phyloP scores from a whole-genome alignment of 345 rosid species.

The Schrenkiella parvula region DNA sequence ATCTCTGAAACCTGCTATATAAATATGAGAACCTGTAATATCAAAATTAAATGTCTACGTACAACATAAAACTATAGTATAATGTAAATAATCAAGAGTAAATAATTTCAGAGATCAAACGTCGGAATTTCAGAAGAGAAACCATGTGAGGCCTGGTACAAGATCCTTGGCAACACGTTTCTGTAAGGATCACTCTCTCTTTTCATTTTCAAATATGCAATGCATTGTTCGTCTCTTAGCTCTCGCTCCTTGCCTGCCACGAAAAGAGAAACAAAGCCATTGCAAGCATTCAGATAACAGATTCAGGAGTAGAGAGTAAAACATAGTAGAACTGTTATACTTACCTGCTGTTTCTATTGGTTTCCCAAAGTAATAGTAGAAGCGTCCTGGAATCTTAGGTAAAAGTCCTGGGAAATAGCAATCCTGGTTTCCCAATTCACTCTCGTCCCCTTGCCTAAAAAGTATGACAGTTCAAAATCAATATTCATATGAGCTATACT shows the following conservation, averaged over 20 bases:
- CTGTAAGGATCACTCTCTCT: constrained; percentile 70
- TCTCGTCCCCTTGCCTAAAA: constrained; percentile 42
- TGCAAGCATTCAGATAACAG: neutral
- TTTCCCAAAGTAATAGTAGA: constrained; percentile 71
- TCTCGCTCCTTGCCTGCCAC: constrained; percentile 47
- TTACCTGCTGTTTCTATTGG: constrained; percentile 74
- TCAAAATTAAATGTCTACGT: neutral
- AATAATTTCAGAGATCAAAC: constrained; percentile 43
- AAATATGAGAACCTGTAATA: neutral
- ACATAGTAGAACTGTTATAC: no score
- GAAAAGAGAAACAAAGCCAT: neutral
- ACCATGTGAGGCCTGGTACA: constrained; percentile 49
- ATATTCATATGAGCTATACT: neutral
- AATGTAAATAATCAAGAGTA: neutral
- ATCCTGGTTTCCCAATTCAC: constrained; percentile 58
- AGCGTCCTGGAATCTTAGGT: constrained; percentile 77
- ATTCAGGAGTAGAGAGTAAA: neutral
- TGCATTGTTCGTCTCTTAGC: constrained; percentile 46
- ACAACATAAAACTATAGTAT: neutral
- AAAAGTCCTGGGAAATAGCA: constrained; percentile 45
- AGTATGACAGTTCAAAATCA: neutral
- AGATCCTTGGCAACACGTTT: constrained; percentile 43
- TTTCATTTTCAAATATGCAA: constrained; percentile 53
- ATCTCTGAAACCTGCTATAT: no score
- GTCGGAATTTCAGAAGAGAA: constrained; percentile 52